Evolutionary conservation across 495 filamentous ascomycete genomes (phyloP).

Genomic region (Tuber indicum): DNA sequence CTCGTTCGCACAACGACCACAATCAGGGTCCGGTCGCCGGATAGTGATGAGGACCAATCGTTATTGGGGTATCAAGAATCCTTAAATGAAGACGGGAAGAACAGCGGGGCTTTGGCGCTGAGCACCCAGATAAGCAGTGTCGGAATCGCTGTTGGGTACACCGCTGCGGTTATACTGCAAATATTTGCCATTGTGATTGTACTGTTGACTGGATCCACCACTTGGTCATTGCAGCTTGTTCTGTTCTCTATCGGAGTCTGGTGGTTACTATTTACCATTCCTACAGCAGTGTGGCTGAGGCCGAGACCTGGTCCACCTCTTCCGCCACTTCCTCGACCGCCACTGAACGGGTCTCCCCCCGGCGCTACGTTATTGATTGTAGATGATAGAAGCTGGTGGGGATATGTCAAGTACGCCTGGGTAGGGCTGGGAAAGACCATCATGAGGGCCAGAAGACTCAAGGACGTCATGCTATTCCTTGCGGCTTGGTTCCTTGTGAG

Average conservation of each 20-base stretch:
- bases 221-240: slow-evolving; percentile 71
- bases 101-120: slow-evolving; percentile 56
- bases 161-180: slow-evolving; percentile 73
- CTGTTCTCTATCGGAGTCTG: slow-evolving; percentile 83
- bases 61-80: slow-evolving; percentile 41
- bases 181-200: slow-evolving; percentile 67
- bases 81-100: slow-evolving; percentile 29
- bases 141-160: slow-evolving; percentile 87
- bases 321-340: slow-evolving; percentile 30
- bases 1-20: slow-evolving; percentile 22
- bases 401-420: slow-evolving; percentile 77
- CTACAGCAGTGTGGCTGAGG: slow-evolving; percentile 82
- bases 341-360: slow-evolving; percentile 10
- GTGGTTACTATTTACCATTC: slow-evolving; percentile 91
- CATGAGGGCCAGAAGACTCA: slow-evolving; percentile 67
- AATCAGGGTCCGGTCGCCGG: slow-evolving; percentile 33
- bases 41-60: slow-evolving; percentile 43
- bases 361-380: neutral
- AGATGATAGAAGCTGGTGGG: slow-evolving; percentile 38
- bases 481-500: slow-evolving; percentile 89
- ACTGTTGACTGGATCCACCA: slow-evolving; percentile 61
- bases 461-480: slow-evolving; percentile 83
- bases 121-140: slow-evolving; percentile 81
- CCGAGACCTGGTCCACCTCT: slow-evolving; percentile 83
- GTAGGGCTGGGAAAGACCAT: slow-evolving; percentile 72